Evolutionary conservation across 2,329 filamentous ascomycete species (phyloP).

Genomic region (Thyridium curvatum): DNA sequence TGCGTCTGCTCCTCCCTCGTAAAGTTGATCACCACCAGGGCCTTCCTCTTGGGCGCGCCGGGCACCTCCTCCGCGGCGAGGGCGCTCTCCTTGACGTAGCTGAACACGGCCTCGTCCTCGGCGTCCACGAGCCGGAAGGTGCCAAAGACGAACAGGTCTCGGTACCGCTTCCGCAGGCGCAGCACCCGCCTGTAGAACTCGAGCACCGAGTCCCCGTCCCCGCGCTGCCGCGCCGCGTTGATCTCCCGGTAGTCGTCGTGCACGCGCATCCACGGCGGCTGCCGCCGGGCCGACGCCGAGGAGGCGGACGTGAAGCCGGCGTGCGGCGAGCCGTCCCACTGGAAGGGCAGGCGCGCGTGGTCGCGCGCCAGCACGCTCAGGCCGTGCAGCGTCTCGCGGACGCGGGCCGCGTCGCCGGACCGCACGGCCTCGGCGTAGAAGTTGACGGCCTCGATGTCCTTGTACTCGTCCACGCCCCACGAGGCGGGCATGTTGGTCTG

Average conservation of each 20-base stretch:
- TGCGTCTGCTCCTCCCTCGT: slow-evolving; percentile 21
- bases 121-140: slow-evolving; percentile 45
- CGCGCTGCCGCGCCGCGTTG: slow-evolving; percentile 47
- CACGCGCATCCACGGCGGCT: slow-evolving; percentile 50
- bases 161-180: slow-evolving; percentile 45
- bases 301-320: slow-evolving; percentile 12
- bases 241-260: slow-evolving; percentile 49
- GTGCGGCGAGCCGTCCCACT: slow-evolving; percentile 16
- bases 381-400: slow-evolving; percentile 40
- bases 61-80: not conserved
- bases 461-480: slow-evolving; percentile 42
- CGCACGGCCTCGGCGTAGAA: slow-evolving; percentile 27
- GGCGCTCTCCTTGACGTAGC: slow-evolving; percentile 32
- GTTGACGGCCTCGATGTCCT: slow-evolving; percentile 42
- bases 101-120: slow-evolving; percentile 35
- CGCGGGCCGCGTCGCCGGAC: slow-evolving; percentile 21
- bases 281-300: slow-evolving; percentile 23
- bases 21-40: slow-evolving; percentile 30
- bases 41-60: slow-evolving; percentile 9
- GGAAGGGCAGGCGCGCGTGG: slow-evolving; percentile 62
- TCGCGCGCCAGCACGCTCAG: slow-evolving; percentile 57
- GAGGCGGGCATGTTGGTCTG: slow-evolving; percentile 44
- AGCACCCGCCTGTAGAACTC: slow-evolving; percentile 56
- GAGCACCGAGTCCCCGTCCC: slow-evolving; percentile 40
- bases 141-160: slow-evolving; percentile 56